A percentile compares a stretch with the other conserved stretches of the same genome.
phyloP scores from a whole-genome alignment of 2,329 filamentous ascomycete genomes.

The Microdochium trichocladiopsis region DNA sequence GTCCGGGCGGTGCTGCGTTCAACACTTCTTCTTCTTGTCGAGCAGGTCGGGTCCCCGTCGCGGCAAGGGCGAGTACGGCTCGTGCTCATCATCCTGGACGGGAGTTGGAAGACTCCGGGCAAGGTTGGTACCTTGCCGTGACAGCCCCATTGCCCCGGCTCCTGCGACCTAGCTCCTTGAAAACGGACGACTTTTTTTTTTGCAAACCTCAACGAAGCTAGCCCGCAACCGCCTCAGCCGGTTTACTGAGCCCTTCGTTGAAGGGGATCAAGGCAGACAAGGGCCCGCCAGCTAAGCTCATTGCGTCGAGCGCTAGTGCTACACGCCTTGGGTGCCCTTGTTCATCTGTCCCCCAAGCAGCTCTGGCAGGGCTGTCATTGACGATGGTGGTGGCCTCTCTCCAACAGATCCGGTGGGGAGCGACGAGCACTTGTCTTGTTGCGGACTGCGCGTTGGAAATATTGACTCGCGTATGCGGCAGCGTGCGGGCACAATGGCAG shows the following conservation, averaged over 20 bases:
- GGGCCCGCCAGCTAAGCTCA: background rate
- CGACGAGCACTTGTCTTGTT: background rate
- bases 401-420: background rate
- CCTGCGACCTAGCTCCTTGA: background rate
- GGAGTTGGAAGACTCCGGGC: too few species aligned
- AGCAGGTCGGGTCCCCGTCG: too few species aligned
- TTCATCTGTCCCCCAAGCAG: background rate
- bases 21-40: too few species aligned
- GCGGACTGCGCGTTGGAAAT: background rate
- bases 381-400: background rate
- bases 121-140: background rate
- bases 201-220: background rate
- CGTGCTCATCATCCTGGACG: too few species aligned
- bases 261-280: background rate
- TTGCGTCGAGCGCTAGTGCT: background rate
- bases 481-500: background rate
- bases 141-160: background rate
- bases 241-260: background rate
- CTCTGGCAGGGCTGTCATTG: background rate
- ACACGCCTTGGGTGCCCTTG: background rate
- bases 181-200: background rate
- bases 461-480: background rate
- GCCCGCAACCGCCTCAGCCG: background rate
- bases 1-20: too few species aligned
- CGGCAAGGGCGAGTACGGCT: background rate